Percentiles rank a stretch among this genome's conserved stretches.
These are phyloP conservation scores for Termitomyces sp. DNA, from an alignment of 768 basidiomycete species.

Conservation along the genomic window DNA sequence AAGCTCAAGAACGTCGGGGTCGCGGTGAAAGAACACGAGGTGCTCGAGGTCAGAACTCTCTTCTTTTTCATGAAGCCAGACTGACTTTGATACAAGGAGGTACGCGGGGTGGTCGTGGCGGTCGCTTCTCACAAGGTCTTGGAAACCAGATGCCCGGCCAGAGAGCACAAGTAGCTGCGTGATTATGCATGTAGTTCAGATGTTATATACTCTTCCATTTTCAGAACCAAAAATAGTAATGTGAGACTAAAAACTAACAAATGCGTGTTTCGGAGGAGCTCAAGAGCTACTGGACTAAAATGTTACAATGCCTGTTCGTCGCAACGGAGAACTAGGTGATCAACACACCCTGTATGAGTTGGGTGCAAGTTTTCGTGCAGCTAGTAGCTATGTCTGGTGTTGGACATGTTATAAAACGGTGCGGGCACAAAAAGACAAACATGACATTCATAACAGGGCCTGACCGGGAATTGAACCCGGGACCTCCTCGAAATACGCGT, in stretches of 20 bases:
- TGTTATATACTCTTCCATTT: not conserved
- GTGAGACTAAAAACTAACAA: too few relatives aligned
- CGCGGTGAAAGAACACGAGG: conserved; percentile 68
- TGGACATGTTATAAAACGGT: too few relatives aligned
- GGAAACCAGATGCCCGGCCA: conserved; percentile 70
- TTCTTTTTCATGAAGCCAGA: not conserved
- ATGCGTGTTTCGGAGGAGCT: too few relatives aligned
- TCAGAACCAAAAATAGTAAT: not conserved
- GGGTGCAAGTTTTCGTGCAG: too few relatives aligned
- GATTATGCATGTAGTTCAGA: not conserved
- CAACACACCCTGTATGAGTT: too few relatives aligned
- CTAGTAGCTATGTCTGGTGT: too few relatives aligned
- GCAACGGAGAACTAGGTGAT: too few relatives aligned
- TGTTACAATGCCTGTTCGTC: too few relatives aligned
- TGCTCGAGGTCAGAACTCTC: conserved; percentile 43
- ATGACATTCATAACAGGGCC: not conserved
- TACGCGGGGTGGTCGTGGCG: conserved; percentile 62
- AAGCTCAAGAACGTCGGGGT: conserved; percentile 71
- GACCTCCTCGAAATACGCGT: conserved; percentile 8
- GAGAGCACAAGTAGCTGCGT: conserved; percentile 19
- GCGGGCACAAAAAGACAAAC: too few relatives aligned
- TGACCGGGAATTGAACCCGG: conserved; percentile 13
- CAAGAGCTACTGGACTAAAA: too few relatives aligned
- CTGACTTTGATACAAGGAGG: conserved; percentile 37
- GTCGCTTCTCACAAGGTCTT: conserved; percentile 78